Evolutionary conservation across 257 asterid species (phyloP).

Genomic region (Jaltomata sinuosa): DNA sequence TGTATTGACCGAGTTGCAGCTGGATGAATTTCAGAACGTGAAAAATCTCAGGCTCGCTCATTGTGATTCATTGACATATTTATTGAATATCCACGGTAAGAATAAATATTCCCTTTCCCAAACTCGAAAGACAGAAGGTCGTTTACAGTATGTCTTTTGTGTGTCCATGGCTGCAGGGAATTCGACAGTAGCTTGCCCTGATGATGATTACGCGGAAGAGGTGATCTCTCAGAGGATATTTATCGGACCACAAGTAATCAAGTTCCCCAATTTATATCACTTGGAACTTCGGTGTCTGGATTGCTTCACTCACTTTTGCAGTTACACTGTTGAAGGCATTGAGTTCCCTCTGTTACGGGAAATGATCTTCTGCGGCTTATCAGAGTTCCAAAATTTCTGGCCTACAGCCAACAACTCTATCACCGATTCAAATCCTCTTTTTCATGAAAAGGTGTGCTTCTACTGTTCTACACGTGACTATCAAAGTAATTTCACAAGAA

Average conservation of each 20-base stretch:
- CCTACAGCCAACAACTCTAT: neutral
- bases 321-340: neutral
- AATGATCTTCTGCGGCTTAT: neutral
- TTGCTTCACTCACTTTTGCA: neutral
- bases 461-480: no score
- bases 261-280: neutral
- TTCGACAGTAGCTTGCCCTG: neutral
- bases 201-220: neutral
- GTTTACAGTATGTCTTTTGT: neutral
- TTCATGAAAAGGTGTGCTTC: neutral
- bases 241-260: no score
- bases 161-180: neutral
- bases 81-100: neutral
- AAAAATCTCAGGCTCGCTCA: neutral
- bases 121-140: neutral
- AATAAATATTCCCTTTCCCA: neutral
- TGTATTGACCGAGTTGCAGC: neutral
- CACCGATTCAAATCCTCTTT: neutral
- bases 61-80: neutral
- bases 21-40: neutral
- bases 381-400: neutral
- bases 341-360: neutral
- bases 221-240: neutral
- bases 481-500: no score
- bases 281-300: fast-evolving